Percentiles rank a stretch among this genome's conserved stretches.
phyloP scores from a whole-genome alignment of 805 yeast species.

The Candida montana region DNA sequence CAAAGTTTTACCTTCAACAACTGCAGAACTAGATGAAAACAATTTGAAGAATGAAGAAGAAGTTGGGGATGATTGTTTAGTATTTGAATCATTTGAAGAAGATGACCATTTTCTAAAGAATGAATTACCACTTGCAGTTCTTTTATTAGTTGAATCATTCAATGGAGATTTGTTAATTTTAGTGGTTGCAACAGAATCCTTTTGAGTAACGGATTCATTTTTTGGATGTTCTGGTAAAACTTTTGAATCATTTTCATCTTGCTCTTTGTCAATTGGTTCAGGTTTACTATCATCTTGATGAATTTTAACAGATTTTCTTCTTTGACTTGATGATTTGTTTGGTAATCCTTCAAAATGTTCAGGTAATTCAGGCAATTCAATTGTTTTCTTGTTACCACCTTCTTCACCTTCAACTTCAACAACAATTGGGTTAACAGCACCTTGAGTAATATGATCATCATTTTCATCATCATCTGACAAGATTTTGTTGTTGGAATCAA shows the following conservation, averaged over 20 bases:
- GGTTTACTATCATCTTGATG: slow-evolving; percentile 11
- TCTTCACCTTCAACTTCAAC: slow-evolving; percentile 8
- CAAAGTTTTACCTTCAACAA: slow-evolving; percentile 19
- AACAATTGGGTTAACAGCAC: slow-evolving; percentile 7
- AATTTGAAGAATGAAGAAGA: slow-evolving; percentile 28
- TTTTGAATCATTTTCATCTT: slow-evolving; percentile 16
- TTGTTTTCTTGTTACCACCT: slow-evolving; percentile 6
- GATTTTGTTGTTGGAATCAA: slow-evolving; percentile 6
- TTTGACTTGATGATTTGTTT: slow-evolving; percentile 6
- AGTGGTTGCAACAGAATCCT: slow-evolving; percentile 14
- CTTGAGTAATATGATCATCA: slow-evolving; percentile 4
- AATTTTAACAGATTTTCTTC: slow-evolving; percentile 28
- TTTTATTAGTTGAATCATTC: slow-evolving; percentile 21
- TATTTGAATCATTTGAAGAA: slow-evolving; percentile 18
- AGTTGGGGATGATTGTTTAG: slow-evolving; percentile 15
- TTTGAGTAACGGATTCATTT: slow-evolving; percentile 10
- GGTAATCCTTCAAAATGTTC: slow-evolving; percentile 14
- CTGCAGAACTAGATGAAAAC: slow-evolving; percentile 19
- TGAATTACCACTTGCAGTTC: slow-evolving; percentile 19
- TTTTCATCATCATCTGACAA: slow-evolving; percentile 5
- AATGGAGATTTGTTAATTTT: slow-evolving; percentile 14
- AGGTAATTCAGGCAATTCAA: slow-evolving; percentile 23
- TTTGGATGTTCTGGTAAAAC: slow-evolving; percentile 10
- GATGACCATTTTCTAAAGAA: slow-evolving; percentile 26
- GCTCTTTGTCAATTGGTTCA: slow-evolving; percentile 8